These are phyloP conservation scores for Globisporangium rhizosaccharum DNA, from an alignment of 352 stramenopile genomes.

Conservation along the genomic window DNA sequence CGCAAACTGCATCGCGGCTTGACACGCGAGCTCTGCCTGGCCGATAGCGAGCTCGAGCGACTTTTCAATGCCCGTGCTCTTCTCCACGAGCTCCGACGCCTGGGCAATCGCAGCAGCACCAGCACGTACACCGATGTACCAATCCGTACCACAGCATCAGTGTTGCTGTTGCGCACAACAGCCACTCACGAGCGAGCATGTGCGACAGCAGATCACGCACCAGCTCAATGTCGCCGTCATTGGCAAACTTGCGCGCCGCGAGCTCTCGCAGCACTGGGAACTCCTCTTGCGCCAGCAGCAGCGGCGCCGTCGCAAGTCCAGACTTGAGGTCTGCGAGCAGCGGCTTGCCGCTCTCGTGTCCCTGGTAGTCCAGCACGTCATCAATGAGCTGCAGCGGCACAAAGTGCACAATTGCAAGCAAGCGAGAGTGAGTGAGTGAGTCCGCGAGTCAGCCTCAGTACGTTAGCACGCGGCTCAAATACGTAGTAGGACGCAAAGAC, in stretches of 20 bases:
- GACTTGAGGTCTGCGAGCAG: slow-evolving; percentile 93
- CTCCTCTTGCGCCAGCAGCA: slow-evolving; percentile 94
- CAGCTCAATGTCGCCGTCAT: slow-evolving; percentile 90
- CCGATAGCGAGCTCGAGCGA: slow-evolving; percentile 94
- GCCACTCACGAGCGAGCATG: background rate
- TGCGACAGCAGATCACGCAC: slow-evolving; percentile 20
- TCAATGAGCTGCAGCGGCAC: slow-evolving; percentile 86
- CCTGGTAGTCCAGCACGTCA: slow-evolving; percentile 98
- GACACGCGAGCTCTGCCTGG: slow-evolving; percentile 95
- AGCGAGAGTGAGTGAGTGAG: background rate
- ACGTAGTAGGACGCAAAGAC: background rate
- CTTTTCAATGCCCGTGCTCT: slow-evolving; percentile 89
- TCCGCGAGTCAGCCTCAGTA: too few species aligned
- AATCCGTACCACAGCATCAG: slow-evolving; percentile 11
- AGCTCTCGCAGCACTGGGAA: slow-evolving; percentile 89
- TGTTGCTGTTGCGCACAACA: slow-evolving; percentile 11
- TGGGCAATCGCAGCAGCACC: slow-evolving; percentile 11
- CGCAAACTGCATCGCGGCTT: slow-evolving; percentile 85
- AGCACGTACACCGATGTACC: background rate
- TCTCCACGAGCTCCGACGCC: slow-evolving; percentile 86
- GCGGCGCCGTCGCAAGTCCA: slow-evolving; percentile 95
- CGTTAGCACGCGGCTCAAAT: background rate
- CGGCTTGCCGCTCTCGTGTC: slow-evolving; percentile 92
- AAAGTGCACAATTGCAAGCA: too few species aligned
- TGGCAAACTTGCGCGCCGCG: slow-evolving; percentile 88